A percentile compares a stretch with the other conserved stretches of the same genome.
Evolutionary conservation across 148 eudicot genomes (phyloP).

Genomic region (Nepenthes gracilis): DNA sequence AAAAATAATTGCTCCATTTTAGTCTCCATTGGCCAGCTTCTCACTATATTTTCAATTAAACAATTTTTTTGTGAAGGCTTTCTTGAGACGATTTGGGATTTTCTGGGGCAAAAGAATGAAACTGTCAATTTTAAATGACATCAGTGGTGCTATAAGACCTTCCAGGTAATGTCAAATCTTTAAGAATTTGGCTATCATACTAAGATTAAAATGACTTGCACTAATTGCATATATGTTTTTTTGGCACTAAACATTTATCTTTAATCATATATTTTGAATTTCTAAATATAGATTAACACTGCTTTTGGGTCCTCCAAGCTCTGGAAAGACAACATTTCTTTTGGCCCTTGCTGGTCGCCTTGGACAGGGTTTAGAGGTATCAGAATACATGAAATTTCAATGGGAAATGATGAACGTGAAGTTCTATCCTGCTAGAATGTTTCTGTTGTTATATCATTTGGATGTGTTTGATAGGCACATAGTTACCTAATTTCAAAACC

Average conservation of each 20-base stretch:
- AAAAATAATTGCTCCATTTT: background rate
- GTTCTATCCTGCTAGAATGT: background rate
- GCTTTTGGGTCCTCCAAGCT: conserved; percentile 94
- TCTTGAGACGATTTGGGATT: conserved; percentile 44
- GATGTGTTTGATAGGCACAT: too few species aligned
- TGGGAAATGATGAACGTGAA: background rate
- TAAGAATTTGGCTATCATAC: background rate
- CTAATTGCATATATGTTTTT: background rate
- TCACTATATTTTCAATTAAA: conserved; percentile 1
- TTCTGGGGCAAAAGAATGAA: conserved; percentile 43
- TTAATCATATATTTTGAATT: background rate
- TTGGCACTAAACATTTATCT: background rate
- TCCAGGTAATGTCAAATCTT: conserved; percentile 38
- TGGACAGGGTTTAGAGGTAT: conserved; percentile 58
- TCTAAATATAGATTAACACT: conserved; percentile 52
- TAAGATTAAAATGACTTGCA: background rate
- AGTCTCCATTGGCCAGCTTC: conserved; percentile 7
- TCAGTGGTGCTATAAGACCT: conserved; percentile 73
- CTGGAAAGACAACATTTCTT: conserved; percentile 88
- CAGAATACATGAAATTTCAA: background rate
- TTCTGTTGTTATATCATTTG: background rate
- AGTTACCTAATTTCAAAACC: too few species aligned
- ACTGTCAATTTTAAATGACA: conserved; percentile 55
- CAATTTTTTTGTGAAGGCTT: conserved; percentile 30
- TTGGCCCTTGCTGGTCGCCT: conserved; percentile 89